Percentiles rank a stretch among this genome's conserved stretches.
Conservation (phyloP, 176 grass and related monocot genomes). For the Cenchrus fungigraminus region DNA sequence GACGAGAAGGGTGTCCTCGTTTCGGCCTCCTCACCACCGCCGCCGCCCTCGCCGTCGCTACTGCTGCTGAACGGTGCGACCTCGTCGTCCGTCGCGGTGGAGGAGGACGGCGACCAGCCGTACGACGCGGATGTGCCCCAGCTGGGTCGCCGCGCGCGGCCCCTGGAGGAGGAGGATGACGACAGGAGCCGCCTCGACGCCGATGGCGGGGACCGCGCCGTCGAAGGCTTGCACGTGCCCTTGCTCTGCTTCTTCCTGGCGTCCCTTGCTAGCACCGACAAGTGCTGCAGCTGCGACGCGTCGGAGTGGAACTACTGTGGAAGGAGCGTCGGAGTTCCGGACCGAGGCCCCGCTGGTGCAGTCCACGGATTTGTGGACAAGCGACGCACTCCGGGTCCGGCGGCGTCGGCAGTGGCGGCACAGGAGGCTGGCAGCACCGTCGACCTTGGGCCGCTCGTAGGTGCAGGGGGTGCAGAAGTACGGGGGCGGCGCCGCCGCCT, state of each 20-base stretch:
- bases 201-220: constrained; percentile 39
- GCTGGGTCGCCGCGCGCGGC: constrained; percentile 29
- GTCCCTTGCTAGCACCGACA: not conserved
- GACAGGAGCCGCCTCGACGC: constrained; percentile 40
- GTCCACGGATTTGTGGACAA: constrained; percentile 68
- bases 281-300: constrained; percentile 33
- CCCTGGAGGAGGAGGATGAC: constrained; percentile 32
- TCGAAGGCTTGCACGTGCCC: constrained; percentile 21
- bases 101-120: constrained; percentile 49
- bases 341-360: constrained; percentile 38
- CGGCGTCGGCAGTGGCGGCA: not conserved
- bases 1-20: constrained; percentile 78
- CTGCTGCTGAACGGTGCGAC: constrained; percentile 58
- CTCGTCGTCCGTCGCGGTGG: constrained; percentile 51
- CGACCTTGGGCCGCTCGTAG: constrained; percentile 48
- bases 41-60: not conserved
- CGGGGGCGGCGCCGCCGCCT: constrained; percentile 40
- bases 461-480: constrained; percentile 54
- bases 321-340: constrained; percentile 25
- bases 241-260: constrained; percentile 35
- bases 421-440: not conserved
- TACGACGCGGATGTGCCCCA: constrained; percentile 22
- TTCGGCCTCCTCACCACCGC: constrained; percentile 51
- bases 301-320: constrained; percentile 27
- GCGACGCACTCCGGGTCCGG: constrained; percentile 42